Evolutionary conservation across 164 flowering plant genomes (phyloP), one percentile per base, ranked within the genome.

Genomic region (Vitis rotundifolia): DNA sequence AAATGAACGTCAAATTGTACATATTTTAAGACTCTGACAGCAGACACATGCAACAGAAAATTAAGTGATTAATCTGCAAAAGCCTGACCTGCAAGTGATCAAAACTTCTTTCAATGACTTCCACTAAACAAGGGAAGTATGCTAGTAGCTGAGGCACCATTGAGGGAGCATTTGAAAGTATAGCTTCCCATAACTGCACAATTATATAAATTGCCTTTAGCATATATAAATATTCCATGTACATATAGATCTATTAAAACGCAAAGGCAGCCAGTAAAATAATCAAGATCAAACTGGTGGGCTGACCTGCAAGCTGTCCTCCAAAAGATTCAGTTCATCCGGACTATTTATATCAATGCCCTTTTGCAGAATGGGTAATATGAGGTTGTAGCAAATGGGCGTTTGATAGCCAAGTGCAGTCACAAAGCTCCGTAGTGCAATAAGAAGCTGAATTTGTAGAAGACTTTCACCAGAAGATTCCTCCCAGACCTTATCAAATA

Each of bases 181-280:
- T 84, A 62, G 89, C 87, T 79, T 95, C 98, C 99, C 99, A 95
- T 72, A 95, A 80, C 99, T 95, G 92, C 84, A 86, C 2, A 52
- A 70, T 22, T 47, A 62, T 48, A 58, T 19, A n/a, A 57, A 50
- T 70, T 11, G 37, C 14, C 61, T 31, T 26, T 11, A 61, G 51
- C 47, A 37, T 44, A 22, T 22, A 22, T 22, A 22, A 22, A 22
- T 22, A 22, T 22, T 22, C 2, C 26, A 1, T 22, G 26, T 22
- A 22, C 26, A 22, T 22, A 22, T 22, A 22, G 7, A 16, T 11
- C 48, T 2, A 14, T 48, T 52, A 44, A 5, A 59, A 16, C 11
- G 16, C 16, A 0, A 61, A 9, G 50, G 2, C 26, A 18, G 14
- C 28, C 3, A 14, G 1, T 51, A 56, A 54, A 37, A 26, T 19